A percentile compares a stretch with the other conserved stretches of the same genome.
These are phyloP conservation scores for Cyberlindnera saturnus DNA, from an alignment of 805 yeast genomes.

Conservation along the genomic window DNA sequence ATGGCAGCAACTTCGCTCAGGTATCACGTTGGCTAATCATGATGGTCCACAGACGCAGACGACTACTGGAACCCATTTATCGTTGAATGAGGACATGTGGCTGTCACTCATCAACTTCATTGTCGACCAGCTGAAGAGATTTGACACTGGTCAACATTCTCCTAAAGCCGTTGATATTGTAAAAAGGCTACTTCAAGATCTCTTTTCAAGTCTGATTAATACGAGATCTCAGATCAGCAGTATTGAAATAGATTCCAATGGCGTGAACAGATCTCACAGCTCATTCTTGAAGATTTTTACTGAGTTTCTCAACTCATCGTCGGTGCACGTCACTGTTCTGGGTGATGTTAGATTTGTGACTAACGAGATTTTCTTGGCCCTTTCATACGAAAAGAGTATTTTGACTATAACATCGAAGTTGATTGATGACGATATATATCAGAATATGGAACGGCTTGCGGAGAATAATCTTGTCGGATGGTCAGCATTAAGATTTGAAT, in stretches of 20 bases:
- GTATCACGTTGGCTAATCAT: slow-evolving; percentile 26
- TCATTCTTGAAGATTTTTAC: slow-evolving; percentile 53
- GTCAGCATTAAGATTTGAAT: slow-evolving; percentile 48
- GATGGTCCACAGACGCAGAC: slow-evolving; percentile 10
- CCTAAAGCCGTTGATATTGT: slow-evolving; percentile 26
- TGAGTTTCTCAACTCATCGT: slow-evolving; percentile 44
- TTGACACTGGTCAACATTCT: slow-evolving; percentile 17
- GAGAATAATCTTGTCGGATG: slow-evolving; percentile 52
- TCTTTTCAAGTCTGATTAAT: slow-evolving; percentile 35
- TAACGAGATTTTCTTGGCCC: slow-evolving; percentile 57
- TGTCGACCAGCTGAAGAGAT: slow-evolving; percentile 28
- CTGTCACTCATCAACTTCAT: slow-evolving; percentile 33
- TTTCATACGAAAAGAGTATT: slow-evolving; percentile 56
- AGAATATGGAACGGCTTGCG: slow-evolving; percentile 38
- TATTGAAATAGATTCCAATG: slow-evolving; percentile 11
- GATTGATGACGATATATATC: slow-evolving; percentile 50
- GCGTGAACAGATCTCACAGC: slow-evolving; percentile 16
- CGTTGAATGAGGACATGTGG: slow-evolving; percentile 33
- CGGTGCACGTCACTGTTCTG: slow-evolving; percentile 41
- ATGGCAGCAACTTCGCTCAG: slow-evolving; percentile 30
- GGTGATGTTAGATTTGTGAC: slow-evolving; percentile 56
- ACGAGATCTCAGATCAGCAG: slow-evolving; percentile 22
- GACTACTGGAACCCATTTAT: slow-evolving; percentile 11
- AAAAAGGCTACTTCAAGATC: slow-evolving; percentile 35
- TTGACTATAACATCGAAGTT: slow-evolving; percentile 45